Evolutionary conservation across 805 yeast species (phyloP).

Genomic region (Grigorovia jiainica): DNA sequence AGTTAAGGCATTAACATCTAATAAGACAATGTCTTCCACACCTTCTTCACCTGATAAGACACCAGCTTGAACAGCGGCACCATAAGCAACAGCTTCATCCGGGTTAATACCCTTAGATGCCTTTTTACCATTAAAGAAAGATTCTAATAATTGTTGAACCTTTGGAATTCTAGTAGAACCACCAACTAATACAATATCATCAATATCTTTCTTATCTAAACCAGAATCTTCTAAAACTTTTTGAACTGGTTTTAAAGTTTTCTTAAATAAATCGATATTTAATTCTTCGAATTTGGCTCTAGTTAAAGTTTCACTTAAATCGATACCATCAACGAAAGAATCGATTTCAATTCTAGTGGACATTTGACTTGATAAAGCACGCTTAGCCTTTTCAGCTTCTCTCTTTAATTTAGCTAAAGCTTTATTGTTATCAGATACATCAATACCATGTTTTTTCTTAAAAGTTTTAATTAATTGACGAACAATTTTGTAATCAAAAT

Average conservation of each 20-base stretch:
- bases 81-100: conserved; percentile 98
- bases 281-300: conserved; percentile 98
- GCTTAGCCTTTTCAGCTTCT: conserved; percentile 97
- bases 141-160: conserved; percentile 87
- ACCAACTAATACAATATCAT: conserved; percentile 95
- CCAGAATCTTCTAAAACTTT: conserved; percentile 92
- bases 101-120: conserved; percentile 97
- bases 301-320: conserved; percentile 88
- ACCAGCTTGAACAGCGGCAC: conserved; percentile 99
- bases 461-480: conserved; percentile 78
- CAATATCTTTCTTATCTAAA: conserved; percentile 74
- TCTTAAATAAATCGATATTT: conserved; percentile 85
- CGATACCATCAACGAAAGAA: conserved; percentile 88
- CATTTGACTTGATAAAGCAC: conserved; percentile 90
- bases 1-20: conserved; percentile 91
- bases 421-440: conserved; percentile 69
- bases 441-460: conserved; percentile 88
- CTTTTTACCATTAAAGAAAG: conserved; percentile 87
- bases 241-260: conserved; percentile 92
- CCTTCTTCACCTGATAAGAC: conserved; percentile 93
- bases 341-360: conserved; percentile 95
- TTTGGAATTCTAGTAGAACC: conserved; percentile 99
- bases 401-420: conserved; percentile 91
- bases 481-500: conserved; percentile 82
- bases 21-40: conserved; percentile 77